Conservation (phyloP, 306 rosid species). For the Dalbergia oliveri region DNA sequence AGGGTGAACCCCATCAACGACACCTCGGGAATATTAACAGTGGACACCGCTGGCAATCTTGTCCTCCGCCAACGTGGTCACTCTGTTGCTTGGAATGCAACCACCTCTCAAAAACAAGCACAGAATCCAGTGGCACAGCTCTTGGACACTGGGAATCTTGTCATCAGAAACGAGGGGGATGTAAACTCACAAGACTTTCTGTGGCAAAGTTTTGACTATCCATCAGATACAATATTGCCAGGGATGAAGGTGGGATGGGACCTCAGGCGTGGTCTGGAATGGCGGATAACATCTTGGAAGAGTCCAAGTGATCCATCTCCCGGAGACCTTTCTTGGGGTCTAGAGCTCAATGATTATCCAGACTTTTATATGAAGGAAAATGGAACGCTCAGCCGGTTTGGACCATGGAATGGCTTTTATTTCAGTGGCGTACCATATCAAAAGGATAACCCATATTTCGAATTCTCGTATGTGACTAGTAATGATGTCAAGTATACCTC, state of each 20-base stretch:
- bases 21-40: conserved; percentile 39
- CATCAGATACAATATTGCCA: conserved; percentile 14
- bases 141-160: conserved; percentile 48
- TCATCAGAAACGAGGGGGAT: conserved; percentile 44
- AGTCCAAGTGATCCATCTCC: conserved; percentile 43
- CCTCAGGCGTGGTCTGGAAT: neutral
- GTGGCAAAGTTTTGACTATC: conserved; percentile 53
- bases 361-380: neutral
- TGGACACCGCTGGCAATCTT: conserved; percentile 46
- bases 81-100: conserved; percentile 24
- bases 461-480: neutral
- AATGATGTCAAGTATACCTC: too few relatives aligned
- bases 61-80: conserved; percentile 38
- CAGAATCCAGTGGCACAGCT: conserved; percentile 28
- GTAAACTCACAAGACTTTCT: conserved; percentile 13
- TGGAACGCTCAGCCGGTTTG: neutral
- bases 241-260: conserved; percentile 45
- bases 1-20: conserved; percentile 45
- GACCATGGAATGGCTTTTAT: conserved; percentile 42
- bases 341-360: neutral
- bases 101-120: conserved; percentile 16
- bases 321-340: neutral
- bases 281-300: conserved; percentile 40
- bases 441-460: neutral
- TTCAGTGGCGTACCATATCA: neutral